phyloP scores from a whole-genome alignment of 1,139 yeast species.

The Kodamaea arcana region DNA sequence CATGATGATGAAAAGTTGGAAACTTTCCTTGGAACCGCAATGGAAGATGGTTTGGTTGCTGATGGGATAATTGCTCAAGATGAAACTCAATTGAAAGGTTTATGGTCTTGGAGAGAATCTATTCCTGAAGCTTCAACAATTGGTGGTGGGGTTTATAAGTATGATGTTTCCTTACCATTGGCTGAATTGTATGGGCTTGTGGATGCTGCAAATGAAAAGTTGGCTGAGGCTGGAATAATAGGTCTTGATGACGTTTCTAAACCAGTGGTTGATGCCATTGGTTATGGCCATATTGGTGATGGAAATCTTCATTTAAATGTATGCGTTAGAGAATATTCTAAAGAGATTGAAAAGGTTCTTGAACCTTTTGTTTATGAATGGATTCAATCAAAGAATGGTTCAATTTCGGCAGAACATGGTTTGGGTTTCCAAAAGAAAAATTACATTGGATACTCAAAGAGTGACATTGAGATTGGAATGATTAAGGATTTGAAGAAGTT shows the following conservation, averaged over 20 bases:
- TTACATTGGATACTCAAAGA: conserved; percentile 80
- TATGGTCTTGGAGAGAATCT: conserved; percentile 96
- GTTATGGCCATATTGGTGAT: conserved; percentile 96
- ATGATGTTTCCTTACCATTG: conserved; percentile 89
- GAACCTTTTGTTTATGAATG: conserved; percentile 96
- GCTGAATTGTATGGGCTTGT: conserved; percentile 76
- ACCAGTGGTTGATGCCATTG: conserved; percentile 85
- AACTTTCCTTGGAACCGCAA: conserved; percentile 71
- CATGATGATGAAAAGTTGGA: conserved; percentile 80
- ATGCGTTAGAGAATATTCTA: conserved; percentile 77
- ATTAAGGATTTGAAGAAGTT: conserved; percentile 74
- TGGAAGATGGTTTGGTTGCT: conserved; percentile 77
- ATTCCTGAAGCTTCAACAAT: conserved; percentile 85
- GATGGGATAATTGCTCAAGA: conserved; percentile 98
- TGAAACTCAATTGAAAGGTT: conserved; percentile 72
- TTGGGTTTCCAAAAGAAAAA: conserved; percentile 93
- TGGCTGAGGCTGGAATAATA: conserved; percentile 54
- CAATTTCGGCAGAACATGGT: conserved; percentile 96
- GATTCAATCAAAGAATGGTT: conserved; percentile 70
- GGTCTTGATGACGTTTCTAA: conserved; percentile 59
- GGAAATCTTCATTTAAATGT: conserved; percentile 93
- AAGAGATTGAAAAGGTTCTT: conserved; percentile 67
- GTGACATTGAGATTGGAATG: conserved; percentile 59
- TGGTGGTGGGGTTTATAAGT: conserved; percentile 93
- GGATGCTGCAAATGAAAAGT: conserved; percentile 59